These are phyloP conservation scores for Suillus fuscotomentosus DNA, from an alignment of 768 basidiomycete genomes.

Conservation along the genomic window DNA sequence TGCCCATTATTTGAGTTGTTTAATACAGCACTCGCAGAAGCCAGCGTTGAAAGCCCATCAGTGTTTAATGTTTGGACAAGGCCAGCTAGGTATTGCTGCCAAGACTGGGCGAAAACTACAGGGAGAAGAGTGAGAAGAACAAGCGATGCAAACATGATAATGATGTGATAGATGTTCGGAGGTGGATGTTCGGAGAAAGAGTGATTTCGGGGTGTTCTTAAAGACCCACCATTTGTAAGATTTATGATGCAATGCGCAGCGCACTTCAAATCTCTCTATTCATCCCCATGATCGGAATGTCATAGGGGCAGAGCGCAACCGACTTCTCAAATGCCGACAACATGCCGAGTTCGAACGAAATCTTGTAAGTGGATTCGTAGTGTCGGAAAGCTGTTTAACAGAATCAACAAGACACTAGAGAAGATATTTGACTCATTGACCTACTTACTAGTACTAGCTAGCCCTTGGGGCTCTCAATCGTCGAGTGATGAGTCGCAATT, in stretches of 20 bases:
- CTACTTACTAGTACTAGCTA: background rate
- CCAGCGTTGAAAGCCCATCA: slow-evolving; percentile 42
- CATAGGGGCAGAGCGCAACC: background rate
- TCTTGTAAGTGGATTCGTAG: background rate
- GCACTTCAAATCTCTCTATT: background rate
- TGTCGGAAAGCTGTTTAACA: background rate
- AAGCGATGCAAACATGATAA: slow-evolving; percentile 22
- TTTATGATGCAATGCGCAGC: slow-evolving; percentile 32
- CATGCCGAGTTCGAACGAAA: background rate
- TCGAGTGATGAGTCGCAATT: background rate
- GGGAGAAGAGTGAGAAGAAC: slow-evolving; percentile 24
- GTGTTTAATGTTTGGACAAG: slow-evolving; percentile 38
- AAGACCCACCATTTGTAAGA: slow-evolving; percentile 2
- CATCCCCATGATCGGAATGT: background rate
- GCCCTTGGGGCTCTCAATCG: background rate
- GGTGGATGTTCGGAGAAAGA: background rate
- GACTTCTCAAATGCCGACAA: background rate
- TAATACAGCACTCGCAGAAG: slow-evolving; percentile 36
- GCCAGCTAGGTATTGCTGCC: slow-evolving; percentile 27
- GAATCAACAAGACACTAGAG: background rate
- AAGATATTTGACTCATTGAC: background rate
- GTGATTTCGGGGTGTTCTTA: background rate
- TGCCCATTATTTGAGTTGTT: slow-evolving; percentile 44
- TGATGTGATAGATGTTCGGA: slow-evolving; percentile 9
- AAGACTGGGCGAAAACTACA: slow-evolving; percentile 22